Base-by-base conservation (phyloP, 148 eudicot species). In the Rhododendron griersonianum region DNA sequence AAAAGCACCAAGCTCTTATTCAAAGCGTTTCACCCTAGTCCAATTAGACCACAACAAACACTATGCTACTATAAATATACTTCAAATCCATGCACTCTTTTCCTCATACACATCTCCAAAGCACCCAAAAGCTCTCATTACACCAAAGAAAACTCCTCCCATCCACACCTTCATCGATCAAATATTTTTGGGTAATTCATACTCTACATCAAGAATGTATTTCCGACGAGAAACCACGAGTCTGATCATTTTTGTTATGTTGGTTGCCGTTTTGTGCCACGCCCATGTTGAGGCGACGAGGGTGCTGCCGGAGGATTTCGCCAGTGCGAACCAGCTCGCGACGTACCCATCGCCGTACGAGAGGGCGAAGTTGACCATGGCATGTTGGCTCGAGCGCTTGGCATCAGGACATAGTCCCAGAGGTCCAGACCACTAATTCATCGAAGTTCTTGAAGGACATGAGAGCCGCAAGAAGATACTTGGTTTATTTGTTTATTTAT, bases 371-470 rank as follows among this genome's bases (percentile, higher is more conserved):
- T 25, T 37, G 3, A 69, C 84, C n/a, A 37, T 86, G 76, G 67
- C 88, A 5, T 55, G 37, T 55, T 86, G 85, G 88, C 88, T 86
- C 33, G 41, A 86, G 47, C 53, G 85, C 14, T 59, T 86, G 59
- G 75, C 85, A 7, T 86, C 88, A 1, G 88, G 88, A 37, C 88
- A 85, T 6, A 86, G 88, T 51, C 85, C 88, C 45, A 86, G 13
- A 55, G 88, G 88, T 5, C 88, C 81, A 13, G 88, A 85, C 35
- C 88, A 86, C 77, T 83, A 33, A 7, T 45, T n/a, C 19, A 57
- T 57, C 14, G 74, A 67, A 67, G 74, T 67, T 67, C 16, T 28
- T 67, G 74, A 28, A 19, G 74, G 74, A 67, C 74, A 28, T 67
- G 35, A 11, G 15, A 67, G 74, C 16, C 5, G 37, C 74, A 67